Evolutionary conservation across 805 yeast species (phyloP).

Genomic region (Candida sphagnicola): DNA sequence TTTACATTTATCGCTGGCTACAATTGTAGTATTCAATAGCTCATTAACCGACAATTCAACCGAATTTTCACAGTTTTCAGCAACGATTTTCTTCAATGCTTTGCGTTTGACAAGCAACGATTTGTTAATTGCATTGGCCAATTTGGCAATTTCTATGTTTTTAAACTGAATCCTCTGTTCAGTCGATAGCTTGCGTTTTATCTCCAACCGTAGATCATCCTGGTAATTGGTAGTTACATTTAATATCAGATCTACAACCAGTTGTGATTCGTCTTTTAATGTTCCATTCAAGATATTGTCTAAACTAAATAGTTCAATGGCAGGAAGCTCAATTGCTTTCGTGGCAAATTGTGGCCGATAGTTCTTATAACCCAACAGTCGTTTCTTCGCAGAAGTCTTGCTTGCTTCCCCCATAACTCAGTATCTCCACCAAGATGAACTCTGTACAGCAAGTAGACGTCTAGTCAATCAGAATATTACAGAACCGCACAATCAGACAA

Average conservation of each 20-base stretch:
- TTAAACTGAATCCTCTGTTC: constrained; percentile 40
- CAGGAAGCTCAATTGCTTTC: constrained; percentile 15
- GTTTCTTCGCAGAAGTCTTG: background rate
- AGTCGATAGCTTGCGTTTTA: constrained; percentile 26
- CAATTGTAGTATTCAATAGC: constrained; percentile 10
- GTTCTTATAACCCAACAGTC: background rate
- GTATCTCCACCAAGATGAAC: background rate
- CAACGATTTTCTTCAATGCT: constrained; percentile 8
- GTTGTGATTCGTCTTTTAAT: constrained; percentile 24
- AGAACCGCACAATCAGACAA: too few relatives aligned
- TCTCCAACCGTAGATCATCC: constrained; percentile 31
- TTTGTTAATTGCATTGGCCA: constrained; percentile 17
- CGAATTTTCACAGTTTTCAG: constrained; percentile 9
- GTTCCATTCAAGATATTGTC: constrained; percentile 22
- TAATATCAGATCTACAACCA: constrained; percentile 24
- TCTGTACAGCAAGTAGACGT: too few relatives aligned
- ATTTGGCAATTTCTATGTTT: constrained; percentile 33
- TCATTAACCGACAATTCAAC: constrained; percentile 7
- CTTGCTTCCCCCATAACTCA: background rate
- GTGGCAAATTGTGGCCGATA: background rate
- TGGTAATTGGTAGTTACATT: constrained; percentile 29
- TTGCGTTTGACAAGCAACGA: constrained; percentile 10
- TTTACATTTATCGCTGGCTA: constrained; percentile 12
- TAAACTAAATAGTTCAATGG: constrained; percentile 28
- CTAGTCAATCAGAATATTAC: too few relatives aligned